Base-by-base conservation (phyloP, 495 filamentous ascomycete genomes). In the Penicillium maclennaniae region DNA sequence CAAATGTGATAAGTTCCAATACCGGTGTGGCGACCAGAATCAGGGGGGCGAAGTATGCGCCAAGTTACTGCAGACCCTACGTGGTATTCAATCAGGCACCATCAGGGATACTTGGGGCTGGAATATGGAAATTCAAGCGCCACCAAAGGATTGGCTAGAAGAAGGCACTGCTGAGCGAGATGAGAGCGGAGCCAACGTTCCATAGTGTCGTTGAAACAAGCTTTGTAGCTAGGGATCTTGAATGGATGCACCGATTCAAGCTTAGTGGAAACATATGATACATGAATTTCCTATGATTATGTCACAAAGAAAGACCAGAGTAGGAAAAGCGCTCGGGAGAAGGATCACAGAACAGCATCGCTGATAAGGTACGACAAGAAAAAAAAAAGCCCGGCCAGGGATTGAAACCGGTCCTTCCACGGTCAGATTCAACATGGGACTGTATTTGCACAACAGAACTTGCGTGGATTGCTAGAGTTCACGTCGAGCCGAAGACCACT, bases 81-180 rank as follows among this genome's bases (percentile, higher is more conserved):
- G 93, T 68, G 91, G 83, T 0, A 92, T 97, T 47, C 92, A 98
- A 70, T 74, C 74, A 6, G 92, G 93, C 14, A 86, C 84, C 69
- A 69, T 87, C 21, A 71, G 86, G 61, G 92, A 96, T 65, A 69
- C 66, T 28, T 87, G 89, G 54, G 85, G 84, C 2, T 97, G 92
- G 93, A 73, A 71, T 49, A 62, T 58, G 20, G 63, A 67, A 36
- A 70, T 77, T 6, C 53, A 54, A 27, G 53, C 59, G 26, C 74
- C 71, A 26, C 68, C 71, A 0, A 50, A 60, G 47, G 70, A 60
- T n/a, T 74, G 62, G 61, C 51, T 62, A 7, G 61, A 63, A 19
- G 66, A 59, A 39, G 54, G n/a, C 16, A 50, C 23, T 8, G 62
- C 59, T 21, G 54, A 60, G 45, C 37, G 60, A 14, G 70, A 67